These are phyloP conservation scores for Plasmodium malariae DNA, from an alignment of 169 alveolate species.

Conservation along the genomic window DNA sequence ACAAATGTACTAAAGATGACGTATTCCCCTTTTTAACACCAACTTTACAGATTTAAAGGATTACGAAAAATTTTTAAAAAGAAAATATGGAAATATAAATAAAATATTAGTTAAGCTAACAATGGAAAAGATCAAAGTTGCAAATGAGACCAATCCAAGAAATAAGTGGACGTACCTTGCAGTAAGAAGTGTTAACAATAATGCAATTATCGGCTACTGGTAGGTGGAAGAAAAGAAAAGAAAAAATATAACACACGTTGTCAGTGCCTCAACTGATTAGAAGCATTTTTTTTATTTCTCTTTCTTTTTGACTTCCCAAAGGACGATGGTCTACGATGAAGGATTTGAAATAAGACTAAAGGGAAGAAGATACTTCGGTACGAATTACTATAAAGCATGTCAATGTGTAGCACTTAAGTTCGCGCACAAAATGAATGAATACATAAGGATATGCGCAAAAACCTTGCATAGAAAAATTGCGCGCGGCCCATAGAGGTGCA, in stretches of 20 bases:
- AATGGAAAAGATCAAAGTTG: conserved; percentile 23
- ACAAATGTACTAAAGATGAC: not conserved
- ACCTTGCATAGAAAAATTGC: not conserved
- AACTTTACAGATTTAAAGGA: conserved; percentile 3
- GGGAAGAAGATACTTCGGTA: conserved; percentile 77
- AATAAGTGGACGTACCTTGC: conserved; percentile 78
- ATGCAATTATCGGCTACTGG: conserved; percentile 73
- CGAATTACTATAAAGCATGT: not conserved
- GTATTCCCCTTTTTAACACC: no score
- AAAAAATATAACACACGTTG: no score
- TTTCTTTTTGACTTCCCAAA: no score
- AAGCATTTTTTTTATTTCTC: no score
- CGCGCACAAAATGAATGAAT: not conserved
- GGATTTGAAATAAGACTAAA: conserved; percentile 84
- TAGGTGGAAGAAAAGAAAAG: conserved; percentile 3
- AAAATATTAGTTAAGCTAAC: conserved; percentile 1
- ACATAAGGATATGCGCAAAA: not conserved
- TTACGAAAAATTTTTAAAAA: conserved; percentile 20
- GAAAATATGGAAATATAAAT: conserved; percentile 25
- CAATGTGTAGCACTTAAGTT: not conserved
- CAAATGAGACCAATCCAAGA: conserved; percentile 16
- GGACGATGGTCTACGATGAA: conserved; percentile 91
- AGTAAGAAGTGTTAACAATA: conserved; percentile 50
- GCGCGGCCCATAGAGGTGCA: not conserved
- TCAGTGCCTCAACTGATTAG: no score